Evolutionary conservation across 2,329 filamentous ascomycete genomes (phyloP).

Genomic region (Pestalotiopsis sp.): DNA sequence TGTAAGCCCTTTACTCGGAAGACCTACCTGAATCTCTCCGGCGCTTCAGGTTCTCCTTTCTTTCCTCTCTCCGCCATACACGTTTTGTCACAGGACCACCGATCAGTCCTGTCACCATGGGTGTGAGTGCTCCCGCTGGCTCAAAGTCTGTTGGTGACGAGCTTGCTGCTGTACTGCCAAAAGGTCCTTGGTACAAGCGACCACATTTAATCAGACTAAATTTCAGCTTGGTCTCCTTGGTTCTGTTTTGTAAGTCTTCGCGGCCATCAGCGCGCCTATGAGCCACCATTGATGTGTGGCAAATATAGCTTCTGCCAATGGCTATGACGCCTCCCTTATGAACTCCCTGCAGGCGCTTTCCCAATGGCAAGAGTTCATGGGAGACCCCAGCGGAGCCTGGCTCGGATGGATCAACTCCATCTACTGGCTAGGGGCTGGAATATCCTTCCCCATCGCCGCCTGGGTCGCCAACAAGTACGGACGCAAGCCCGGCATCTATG

Average conservation of each 20-base stretch:
- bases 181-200: slow-evolving; percentile 9
- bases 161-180: slow-evolving; percentile 1
- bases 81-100: not conserved
- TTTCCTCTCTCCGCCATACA: not conserved
- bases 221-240: slow-evolving; percentile 3
- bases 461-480: slow-evolving; percentile 36
- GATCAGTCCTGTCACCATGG: not conserved
- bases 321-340: slow-evolving; percentile 20
- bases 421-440: slow-evolving; percentile 28
- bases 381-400: slow-evolving; percentile 14
- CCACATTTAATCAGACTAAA: not conserved
- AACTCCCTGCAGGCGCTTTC: slow-evolving; percentile 34
- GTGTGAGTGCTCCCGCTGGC: not conserved
- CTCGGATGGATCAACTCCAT: slow-evolving; percentile 33
- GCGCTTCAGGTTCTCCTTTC: not conserved
- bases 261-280: not conserved
- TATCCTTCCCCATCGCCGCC: slow-evolving; percentile 29
- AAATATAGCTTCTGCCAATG: slow-evolving; percentile 19
- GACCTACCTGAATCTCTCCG: not conserved
- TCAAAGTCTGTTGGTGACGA: slow-evolving; percentile 7
- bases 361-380: slow-evolving; percentile 32
- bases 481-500: slow-evolving; percentile 31
- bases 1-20: not conserved
- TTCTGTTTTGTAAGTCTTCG: slow-evolving; percentile 6
- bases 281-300: slow-evolving; percentile 13